Conservation (phyloP, 768 basidiomycete genomes). For the Podaxis sp. region DNA sequence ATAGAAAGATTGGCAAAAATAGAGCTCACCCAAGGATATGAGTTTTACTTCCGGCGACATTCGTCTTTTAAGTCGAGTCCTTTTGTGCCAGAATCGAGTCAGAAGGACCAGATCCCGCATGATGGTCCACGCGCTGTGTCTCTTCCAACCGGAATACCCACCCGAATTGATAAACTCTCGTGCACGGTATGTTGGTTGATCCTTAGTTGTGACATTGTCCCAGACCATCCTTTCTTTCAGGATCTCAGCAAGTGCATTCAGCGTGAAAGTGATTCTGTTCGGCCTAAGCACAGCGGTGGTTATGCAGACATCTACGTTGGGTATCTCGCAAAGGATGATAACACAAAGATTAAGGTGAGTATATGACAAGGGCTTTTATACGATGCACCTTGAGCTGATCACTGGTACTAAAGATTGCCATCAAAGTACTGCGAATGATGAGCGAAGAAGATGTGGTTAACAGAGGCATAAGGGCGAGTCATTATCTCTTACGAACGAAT, state of each 20-base stretch:
- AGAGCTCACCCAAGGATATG: no score
- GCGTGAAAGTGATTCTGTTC: neutral
- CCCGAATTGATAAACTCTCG: neutral
- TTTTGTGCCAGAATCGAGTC: no score
- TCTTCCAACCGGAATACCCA: neutral
- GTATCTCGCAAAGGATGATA: neutral
- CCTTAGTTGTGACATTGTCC: neutral
- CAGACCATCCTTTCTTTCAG: neutral
- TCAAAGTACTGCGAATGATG: constrained; percentile 19
- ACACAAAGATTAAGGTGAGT: neutral
- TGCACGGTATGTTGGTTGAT: neutral
- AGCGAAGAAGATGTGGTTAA: neutral
- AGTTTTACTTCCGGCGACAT: no score
- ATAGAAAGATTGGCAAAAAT: neutral
- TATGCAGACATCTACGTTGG: neutral
- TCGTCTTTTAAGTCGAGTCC: no score
- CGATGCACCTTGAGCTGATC: neutral
- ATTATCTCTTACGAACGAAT: neutral
- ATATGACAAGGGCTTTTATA: neutral
- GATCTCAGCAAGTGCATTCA: neutral
- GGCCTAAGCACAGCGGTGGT: neutral
- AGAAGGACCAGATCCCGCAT: no score
- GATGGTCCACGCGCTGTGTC: no score
- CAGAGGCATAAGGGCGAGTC: neutral
- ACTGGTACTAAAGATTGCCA: constrained; percentile 17